Evolutionary conservation across 2,329 filamentous ascomycete genomes (phyloP).

Genomic region (Xylaria sp.): DNA sequence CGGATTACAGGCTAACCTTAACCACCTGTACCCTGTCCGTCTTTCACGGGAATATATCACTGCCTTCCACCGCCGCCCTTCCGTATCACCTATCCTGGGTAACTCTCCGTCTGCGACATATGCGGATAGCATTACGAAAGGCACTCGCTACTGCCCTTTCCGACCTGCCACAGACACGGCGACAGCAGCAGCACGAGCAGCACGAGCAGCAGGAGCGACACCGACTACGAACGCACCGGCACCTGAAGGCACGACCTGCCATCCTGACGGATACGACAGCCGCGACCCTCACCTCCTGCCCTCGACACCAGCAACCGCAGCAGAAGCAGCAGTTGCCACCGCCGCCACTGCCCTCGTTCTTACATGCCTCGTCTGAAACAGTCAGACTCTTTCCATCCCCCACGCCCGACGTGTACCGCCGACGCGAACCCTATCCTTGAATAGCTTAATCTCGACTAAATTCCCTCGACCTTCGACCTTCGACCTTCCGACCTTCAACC

Average conservation of each 20-base stretch:
- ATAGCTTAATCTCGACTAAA: conserved; percentile 8
- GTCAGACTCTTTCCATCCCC: conserved; percentile 9
- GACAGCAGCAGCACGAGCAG: background rate
- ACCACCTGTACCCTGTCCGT: conserved; percentile 1
- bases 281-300: background rate
- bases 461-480: conserved; percentile 1
- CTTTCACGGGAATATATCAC: conserved; percentile 12
- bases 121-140: conserved; percentile 9
- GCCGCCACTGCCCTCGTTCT: conserved; percentile 11
- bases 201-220: background rate
- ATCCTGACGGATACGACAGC: background rate
- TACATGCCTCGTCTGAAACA: conserved; percentile 17
- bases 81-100: background rate
- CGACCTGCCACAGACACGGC: background rate
- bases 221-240: background rate
- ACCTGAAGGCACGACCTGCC: background rate
- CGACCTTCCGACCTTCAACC: background rate
- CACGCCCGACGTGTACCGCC: conserved; percentile 5
- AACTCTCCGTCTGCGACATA: background rate
- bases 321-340: background rate
- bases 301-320: background rate
- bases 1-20: background rate
- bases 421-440: conserved; percentile 13
- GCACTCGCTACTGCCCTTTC: background rate
- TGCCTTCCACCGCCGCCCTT: conserved; percentile 6